Evolutionary conservation across 176 grass and related monocot genomes (phyloP), one percentile per base, ranked within the genome.

Genomic region (Phyllostachys edulis): DNA sequence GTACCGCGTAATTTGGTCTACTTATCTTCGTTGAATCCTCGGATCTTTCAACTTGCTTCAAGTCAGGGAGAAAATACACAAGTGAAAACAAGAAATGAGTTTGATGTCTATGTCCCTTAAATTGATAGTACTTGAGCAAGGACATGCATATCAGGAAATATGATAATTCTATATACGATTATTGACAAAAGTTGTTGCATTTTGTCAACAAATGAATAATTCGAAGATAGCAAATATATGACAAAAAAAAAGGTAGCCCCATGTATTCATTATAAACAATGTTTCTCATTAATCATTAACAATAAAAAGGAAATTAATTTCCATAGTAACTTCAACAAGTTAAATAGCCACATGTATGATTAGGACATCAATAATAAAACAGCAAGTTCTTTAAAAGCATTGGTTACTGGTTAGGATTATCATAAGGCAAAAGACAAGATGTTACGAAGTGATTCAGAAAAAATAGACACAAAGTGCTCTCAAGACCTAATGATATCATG

Each of bases 1-100:
- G 83, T 91, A 97, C 94, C 16, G 88, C 94, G 71, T 92, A 94
- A 21, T 84, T 87, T 44, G 90, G 86, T 77, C 83, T 82, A 73
- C 56, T 80, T 40, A 56, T 27, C 63, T 82, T 83, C 73, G 14
- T 87, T 66, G 77, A 71, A 76, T 91, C 86, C 59, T 83, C 76
- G 77, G 73, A 90, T 78, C 69, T 80, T 78, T 80, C 86, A 23
- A 79, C 85, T 34, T 85, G 86, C 92, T 92, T 90, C n/a, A 82
- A 65, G 52, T 73, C 66, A 81, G 38, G 2, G 76, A 82, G 71
- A 61, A 89, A 81, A 83, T 34, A 18, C 46, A 87, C 16, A 79
- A 77, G 9, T 79, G 12, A 87, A n/a, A n/a, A n/a, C n/a, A n/a
- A n/a, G n/a, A n/a, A n/a, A n/a, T n/a, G n/a, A n/a, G 80, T 50